Evolutionary conservation across 257 asterid genomes (phyloP).

Genomic region (Ballota nigra): DNA sequence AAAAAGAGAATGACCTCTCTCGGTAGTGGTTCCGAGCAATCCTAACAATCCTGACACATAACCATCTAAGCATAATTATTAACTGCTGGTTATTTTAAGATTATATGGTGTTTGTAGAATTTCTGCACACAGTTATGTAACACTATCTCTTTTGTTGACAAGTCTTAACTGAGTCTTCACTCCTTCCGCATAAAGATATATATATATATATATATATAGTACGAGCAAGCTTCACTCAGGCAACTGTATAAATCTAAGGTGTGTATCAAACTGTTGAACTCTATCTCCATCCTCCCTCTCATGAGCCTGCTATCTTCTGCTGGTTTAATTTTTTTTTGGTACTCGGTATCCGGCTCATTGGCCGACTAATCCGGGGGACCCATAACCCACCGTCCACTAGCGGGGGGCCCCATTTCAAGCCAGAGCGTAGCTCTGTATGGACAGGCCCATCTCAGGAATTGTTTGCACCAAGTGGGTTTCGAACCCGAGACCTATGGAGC

Average conservation of each 20-base stretch:
- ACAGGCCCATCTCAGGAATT: too few species aligned
- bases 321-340: too few species aligned
- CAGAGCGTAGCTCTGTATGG: too few species aligned
- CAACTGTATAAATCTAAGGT: constrained; percentile 95
- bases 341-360: too few species aligned
- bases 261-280: constrained; percentile 17
- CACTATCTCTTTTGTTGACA: constrained; percentile 32
- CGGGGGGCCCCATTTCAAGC: too few species aligned
- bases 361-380: too few species aligned
- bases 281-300: constrained; percentile 24
- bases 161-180: constrained; percentile 92
- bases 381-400: too few species aligned
- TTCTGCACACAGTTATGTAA: neutral
- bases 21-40: neutral
- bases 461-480: too few species aligned
- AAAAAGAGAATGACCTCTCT: neutral
- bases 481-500: too few species aligned
- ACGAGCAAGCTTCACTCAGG: constrained; percentile 90
- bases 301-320: constrained; percentile 8
- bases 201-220: constrained; percentile 89
- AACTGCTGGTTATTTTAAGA: constrained; percentile 3
- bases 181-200: constrained; percentile 84
- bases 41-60: neutral
- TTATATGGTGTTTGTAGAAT: constrained; percentile 6
- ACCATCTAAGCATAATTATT: constrained; percentile 11